phyloP scores from a whole-genome alignment of 2,329 filamentous ascomycete genomes.

The Fusarium liriodendri region DNA sequence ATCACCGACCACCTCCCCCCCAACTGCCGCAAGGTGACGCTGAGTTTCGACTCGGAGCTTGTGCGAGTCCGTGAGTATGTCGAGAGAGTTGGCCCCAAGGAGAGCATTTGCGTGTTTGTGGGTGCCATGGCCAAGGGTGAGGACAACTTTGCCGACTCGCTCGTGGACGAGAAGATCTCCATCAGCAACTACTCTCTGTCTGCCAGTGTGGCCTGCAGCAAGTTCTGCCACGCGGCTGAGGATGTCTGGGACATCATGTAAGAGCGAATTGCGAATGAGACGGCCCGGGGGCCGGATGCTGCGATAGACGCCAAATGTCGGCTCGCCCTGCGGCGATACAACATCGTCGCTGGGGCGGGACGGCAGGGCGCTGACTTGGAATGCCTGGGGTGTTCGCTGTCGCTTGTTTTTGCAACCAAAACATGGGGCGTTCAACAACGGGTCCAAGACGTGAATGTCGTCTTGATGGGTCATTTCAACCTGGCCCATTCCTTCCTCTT shows the following conservation, averaged over 20 bases:
- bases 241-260: constrained; percentile 96
- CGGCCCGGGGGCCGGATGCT: constrained; percentile 27
- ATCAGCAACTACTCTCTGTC: constrained; percentile 99
- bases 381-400: constrained; percentile 77
- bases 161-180: constrained; percentile 96
- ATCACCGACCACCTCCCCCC: constrained; percentile 97
- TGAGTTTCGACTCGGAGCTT: constrained; percentile 92
- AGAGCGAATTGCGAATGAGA: constrained; percentile 37
- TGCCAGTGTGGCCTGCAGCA: constrained; percentile 98
- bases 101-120: constrained; percentile 97
- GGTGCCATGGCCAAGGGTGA: constrained; percentile 98
- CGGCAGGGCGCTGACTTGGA: constrained; percentile 65
- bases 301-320: constrained; percentile 41
- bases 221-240: constrained; percentile 98
- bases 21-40: constrained; percentile 96
- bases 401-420: constrained; percentile 90
- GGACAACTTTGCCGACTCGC: constrained; percentile 93
- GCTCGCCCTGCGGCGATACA: constrained; percentile 71
- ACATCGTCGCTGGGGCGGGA: constrained; percentile 70
- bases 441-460: constrained; percentile 72
- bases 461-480: constrained; percentile 74
- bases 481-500: constrained; percentile 56
- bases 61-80: constrained; percentile 92
- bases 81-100: constrained; percentile 78
- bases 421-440: constrained; percentile 82